phyloP scores from a whole-genome alignment of 2,329 filamentous ascomycete genomes.

The Mycosphaerella arachidis region DNA sequence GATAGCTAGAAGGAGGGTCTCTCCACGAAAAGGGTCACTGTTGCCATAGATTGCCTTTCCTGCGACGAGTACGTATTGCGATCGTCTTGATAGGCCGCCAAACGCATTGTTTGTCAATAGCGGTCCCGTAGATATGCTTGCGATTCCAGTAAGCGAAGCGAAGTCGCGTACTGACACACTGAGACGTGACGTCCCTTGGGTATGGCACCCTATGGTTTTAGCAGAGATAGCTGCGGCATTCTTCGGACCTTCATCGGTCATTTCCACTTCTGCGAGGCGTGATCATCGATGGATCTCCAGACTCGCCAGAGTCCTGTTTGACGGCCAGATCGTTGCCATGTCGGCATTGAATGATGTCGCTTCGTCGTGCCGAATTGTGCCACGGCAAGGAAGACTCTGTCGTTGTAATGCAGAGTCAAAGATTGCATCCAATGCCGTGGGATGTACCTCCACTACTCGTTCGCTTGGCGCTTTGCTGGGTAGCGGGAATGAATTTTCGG shows the following conservation, averaged over 20 bases:
- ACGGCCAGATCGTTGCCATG: not conserved
- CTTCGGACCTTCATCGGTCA: not conserved
- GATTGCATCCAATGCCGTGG: not conserved
- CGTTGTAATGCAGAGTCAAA: not conserved
- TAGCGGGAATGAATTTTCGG: not conserved
- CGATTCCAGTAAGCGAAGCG: not conserved
- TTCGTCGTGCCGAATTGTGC: not conserved
- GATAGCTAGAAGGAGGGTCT: no score
- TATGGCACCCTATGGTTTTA: not conserved
- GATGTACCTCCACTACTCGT: not conserved
- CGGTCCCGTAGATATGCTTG: not conserved
- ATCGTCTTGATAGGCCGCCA: not conserved
- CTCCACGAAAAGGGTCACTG: no score
- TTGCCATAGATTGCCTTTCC: no score
- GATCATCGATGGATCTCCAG: not conserved
- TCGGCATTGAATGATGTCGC: not conserved
- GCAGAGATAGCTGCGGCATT: not conserved
- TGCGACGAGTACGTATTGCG: not conserved
- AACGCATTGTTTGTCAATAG: not conserved
- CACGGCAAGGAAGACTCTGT: not conserved
- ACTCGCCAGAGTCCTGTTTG: not conserved
- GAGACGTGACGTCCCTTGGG: not conserved
- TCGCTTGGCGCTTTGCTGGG: no score
- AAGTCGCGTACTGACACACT: not conserved
- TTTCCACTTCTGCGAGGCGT: not conserved